These are phyloP conservation scores for Podaxis sp. DNA, from an alignment of 768 basidiomycete species.

Conservation along the genomic window DNA sequence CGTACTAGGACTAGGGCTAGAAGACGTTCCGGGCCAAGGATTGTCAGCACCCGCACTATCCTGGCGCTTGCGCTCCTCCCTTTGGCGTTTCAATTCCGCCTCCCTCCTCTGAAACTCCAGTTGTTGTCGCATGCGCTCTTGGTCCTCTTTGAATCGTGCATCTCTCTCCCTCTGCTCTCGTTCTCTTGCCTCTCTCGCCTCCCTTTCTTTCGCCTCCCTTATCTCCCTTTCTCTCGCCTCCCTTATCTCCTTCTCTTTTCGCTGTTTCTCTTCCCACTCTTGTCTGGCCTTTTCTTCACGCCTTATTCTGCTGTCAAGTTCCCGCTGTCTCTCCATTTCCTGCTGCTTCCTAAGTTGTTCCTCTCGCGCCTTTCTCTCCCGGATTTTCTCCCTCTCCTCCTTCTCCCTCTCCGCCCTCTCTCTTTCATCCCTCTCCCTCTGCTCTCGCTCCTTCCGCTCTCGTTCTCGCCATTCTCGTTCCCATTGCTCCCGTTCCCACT, in stretches of 20 bases:
- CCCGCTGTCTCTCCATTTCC: conserved; percentile 14
- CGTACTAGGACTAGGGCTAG: conserved; percentile 23
- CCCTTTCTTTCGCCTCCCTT: conserved; percentile 19
- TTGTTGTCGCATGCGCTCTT: conserved; percentile 26
- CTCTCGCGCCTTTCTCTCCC: conserved; percentile 19
- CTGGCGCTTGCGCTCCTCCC: conserved; percentile 43
- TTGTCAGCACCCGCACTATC: conserved; percentile 34
- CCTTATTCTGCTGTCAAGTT: conserved; percentile 10
- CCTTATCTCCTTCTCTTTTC: conserved; percentile 14
- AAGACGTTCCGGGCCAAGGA: conserved; percentile 24
- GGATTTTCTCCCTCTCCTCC: conserved; percentile 13
- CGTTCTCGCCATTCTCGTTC: conserved; percentile 11
- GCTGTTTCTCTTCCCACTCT: conserved; percentile 19
- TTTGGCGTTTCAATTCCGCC: conserved; percentile 35
- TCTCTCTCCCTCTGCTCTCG: conserved; percentile 18
- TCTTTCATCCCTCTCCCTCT: conserved; percentile 18
- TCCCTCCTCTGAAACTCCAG: conserved; percentile 39
- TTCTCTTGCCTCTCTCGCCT: conserved; percentile 15
- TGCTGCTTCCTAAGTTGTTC: conserved; percentile 12
- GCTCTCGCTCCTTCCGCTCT: conserved; percentile 8
- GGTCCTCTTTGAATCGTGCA: conserved; percentile 22
- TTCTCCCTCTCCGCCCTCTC: conserved; percentile 15
- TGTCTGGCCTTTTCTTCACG: conserved; percentile 10
- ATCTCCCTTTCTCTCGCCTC: conserved; percentile 17
- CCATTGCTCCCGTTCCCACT: conserved; percentile 13